Percentiles rank a stretch among this genome's conserved stretches.
phyloP scores from a whole-genome alignment of 2,329 filamentous ascomycete genomes.

The Didymella glomerata region DNA sequence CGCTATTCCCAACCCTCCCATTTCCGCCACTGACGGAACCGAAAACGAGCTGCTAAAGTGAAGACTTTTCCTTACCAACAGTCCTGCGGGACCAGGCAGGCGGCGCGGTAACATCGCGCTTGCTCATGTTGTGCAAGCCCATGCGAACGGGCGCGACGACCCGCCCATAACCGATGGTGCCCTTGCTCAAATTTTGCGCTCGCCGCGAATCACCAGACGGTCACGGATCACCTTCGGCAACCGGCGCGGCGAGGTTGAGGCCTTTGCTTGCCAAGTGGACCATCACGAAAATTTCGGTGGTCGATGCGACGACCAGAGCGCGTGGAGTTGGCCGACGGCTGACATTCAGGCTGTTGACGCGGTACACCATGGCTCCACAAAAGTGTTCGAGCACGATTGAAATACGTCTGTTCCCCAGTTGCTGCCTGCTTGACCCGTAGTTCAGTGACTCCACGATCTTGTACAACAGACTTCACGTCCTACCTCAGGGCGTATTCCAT shows the following conservation, averaged over 20 bases:
- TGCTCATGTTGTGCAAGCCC: conserved; percentile 13
- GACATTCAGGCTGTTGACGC: conserved; percentile 28
- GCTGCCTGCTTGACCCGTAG: conserved; percentile 26
- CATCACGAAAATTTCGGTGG: conserved; percentile 44
- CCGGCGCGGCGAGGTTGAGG: conserved; percentile 27
- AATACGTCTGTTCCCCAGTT: conserved; percentile 33
- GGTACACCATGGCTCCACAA: conserved; percentile 32
- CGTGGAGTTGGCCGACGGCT: conserved; percentile 39
- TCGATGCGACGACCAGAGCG: conserved; percentile 36
- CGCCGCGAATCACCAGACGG: conserved; percentile 30
- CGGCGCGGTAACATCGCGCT: conserved; percentile 26
- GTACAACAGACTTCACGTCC: conserved; percentile 24
- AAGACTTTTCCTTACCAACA: conserved; percentile 39
- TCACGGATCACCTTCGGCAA: conserved; percentile 31
- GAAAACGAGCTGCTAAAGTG: conserved; percentile 28
- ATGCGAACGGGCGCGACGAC: conserved; percentile 28
- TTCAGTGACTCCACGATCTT: conserved; percentile 25
- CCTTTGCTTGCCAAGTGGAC: conserved; percentile 40
- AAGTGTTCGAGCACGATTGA: conserved; percentile 30
- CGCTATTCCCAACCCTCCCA: conserved; percentile 24
- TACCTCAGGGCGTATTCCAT: conserved; percentile 22
- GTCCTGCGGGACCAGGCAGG: conserved; percentile 18
- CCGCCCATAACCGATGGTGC: conserved; percentile 37
- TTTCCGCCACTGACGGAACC: conserved; percentile 28
- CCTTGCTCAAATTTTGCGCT: conserved; percentile 37